Evolutionary conservation across 1,284 basidiomycete genomes (phyloP).

Genomic region (Apiotrichum akiyoshidainum): DNA sequence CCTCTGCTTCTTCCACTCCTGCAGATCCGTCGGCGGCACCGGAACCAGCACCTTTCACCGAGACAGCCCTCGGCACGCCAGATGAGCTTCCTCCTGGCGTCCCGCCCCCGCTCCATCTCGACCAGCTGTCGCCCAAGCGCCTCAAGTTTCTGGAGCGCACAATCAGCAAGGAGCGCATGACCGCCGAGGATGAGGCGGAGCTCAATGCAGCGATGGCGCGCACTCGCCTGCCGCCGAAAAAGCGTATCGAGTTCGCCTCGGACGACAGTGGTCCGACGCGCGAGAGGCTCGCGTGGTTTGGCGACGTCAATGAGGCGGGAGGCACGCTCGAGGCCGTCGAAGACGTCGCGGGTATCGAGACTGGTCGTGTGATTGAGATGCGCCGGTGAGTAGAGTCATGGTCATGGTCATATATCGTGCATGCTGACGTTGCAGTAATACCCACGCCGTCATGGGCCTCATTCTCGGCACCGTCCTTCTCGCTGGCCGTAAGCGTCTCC

Average conservation of each 20-base stretch:
- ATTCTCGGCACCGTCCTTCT: constrained; percentile 36
- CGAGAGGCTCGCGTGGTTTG: constrained; percentile 16
- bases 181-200: constrained; percentile 13
- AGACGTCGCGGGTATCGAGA: constrained; percentile 27
- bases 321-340: constrained; percentile 13
- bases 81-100: constrained; percentile 1
- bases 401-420: too few relatives aligned
- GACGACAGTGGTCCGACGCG: constrained; percentile 6
- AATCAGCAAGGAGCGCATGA: constrained; percentile 5
- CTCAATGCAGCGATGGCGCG: neutral
- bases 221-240: neutral
- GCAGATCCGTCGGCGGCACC: too few relatives aligned
- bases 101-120: constrained; percentile 8
- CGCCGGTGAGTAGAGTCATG: constrained; percentile 34
- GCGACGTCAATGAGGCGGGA: neutral
- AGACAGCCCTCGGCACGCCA: neutral
- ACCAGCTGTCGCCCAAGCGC: neutral
- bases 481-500: constrained; percentile 28
- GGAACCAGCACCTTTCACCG: neutral
- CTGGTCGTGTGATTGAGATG: constrained; percentile 39
- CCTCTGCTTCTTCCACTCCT: too few relatives aligned
- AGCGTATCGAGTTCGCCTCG: constrained; percentile 7
- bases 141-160: constrained; percentile 5
- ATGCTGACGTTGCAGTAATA: constrained; percentile 23
- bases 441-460: constrained; percentile 29